phyloP scores from a whole-genome alignment of 177 flowering plant genomes.

The Tripterygium wilfordii region DNA sequence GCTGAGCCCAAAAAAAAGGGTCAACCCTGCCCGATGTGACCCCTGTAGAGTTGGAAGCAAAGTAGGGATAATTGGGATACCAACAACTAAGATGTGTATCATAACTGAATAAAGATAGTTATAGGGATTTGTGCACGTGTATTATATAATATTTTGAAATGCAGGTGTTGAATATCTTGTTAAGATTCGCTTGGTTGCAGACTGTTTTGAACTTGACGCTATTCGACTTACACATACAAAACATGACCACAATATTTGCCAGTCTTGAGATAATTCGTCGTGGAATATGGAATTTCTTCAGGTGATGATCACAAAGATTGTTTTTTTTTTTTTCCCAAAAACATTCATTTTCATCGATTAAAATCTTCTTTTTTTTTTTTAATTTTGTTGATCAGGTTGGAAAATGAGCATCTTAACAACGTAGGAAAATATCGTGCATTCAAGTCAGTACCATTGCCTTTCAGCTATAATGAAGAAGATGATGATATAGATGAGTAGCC shows the following conservation, averaged over 20 bases:
- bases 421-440: constrained; percentile 60
- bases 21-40: too few species aligned
- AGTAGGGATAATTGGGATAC: too few species aligned
- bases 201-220: constrained; percentile 7
- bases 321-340: too few species aligned
- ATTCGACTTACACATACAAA: constrained; percentile 7
- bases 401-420: constrained; percentile 73
- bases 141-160: too few species aligned
- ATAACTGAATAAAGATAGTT: too few species aligned
- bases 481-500: constrained; percentile 28
- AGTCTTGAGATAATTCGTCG: constrained; percentile 19
- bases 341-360: background rate
- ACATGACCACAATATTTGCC: background rate
- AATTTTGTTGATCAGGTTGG: background rate
- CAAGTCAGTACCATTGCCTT: constrained; percentile 63
- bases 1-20: too few species aligned
- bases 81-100: too few species aligned
- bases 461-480: constrained; percentile 30
- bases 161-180: constrained; percentile 11
- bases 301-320: too few species aligned
- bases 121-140: too few species aligned
- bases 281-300: constrained; percentile 21
- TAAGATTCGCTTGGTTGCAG: constrained; percentile 17
- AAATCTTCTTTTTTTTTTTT: background rate
- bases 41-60: too few species aligned